A percentile compares a stretch with the other conserved stretches of the same genome.
Conservation (phyloP, 805 yeast genomes). For the Lipomyces sp. region DNA sequence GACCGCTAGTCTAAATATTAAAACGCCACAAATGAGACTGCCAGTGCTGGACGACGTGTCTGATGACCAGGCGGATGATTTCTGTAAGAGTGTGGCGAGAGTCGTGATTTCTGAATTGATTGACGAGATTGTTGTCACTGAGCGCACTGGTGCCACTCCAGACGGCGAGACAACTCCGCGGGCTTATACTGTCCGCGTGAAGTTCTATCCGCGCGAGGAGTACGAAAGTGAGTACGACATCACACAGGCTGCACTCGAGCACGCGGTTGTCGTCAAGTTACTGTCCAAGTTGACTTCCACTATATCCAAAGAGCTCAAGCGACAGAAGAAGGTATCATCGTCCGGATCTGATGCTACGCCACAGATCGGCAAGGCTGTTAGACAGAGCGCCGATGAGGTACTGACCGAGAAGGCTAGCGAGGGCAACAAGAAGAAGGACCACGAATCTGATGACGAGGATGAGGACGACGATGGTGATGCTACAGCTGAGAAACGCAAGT, state of each 20-base stretch:
- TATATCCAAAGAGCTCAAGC: conserved; percentile 78
- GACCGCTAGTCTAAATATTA: conserved; percentile 95
- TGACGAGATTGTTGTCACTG: conserved; percentile 82
- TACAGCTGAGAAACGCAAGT: conserved; percentile 62
- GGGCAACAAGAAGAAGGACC: conserved; percentile 34
- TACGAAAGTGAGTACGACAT: conserved; percentile 90
- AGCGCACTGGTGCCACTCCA: conserved; percentile 70
- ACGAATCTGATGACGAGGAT: conserved; percentile 45
- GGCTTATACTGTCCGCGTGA: conserved; percentile 73
- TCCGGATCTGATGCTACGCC: conserved; percentile 42
- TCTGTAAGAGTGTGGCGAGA: conserved; percentile 86
- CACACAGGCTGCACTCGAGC: conserved; percentile 74
- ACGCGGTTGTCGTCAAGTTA: conserved; percentile 67
- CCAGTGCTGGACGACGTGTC: conserved; percentile 80
- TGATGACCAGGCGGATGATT: conserved; percentile 87
- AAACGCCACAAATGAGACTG: conserved; percentile 98
- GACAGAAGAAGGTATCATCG: conserved; percentile 62
- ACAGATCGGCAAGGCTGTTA: conserved; percentile 49
- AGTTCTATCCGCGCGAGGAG: conserved; percentile 75
- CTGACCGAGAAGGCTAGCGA: conserved; percentile 55
- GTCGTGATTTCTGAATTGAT: conserved; percentile 87
- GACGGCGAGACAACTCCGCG: conserved; percentile 58
- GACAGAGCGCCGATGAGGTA: conserved; percentile 59
- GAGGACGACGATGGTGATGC: conserved; percentile 67
- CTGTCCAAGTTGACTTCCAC: conserved; percentile 66